These are phyloP conservation scores for Candida parachauliodes DNA, from an alignment of 805 yeast species.

Conservation along the genomic window DNA sequence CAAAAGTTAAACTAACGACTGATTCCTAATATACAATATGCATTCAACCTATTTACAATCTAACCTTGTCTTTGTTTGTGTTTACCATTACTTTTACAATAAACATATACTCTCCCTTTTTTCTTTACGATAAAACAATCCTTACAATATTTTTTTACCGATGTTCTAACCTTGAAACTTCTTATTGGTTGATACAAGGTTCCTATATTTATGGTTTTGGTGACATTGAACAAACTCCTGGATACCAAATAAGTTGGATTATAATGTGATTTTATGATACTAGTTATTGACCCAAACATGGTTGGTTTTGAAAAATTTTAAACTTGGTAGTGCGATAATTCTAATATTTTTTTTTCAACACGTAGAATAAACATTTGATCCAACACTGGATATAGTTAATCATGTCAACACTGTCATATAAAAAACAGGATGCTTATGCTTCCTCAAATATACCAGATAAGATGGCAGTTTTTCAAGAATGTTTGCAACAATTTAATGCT, in stretches of 20 bases:
- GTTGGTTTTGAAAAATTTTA: constrained; percentile 2
- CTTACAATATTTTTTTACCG: constrained; percentile 89
- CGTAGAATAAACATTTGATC: background rate
- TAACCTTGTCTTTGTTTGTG: constrained; percentile 92
- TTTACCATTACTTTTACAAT: constrained; percentile 88
- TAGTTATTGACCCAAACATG: constrained; percentile 12
- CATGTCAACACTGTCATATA: constrained; percentile 83
- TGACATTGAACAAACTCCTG: constrained; percentile 10
- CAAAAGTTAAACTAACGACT: constrained; percentile 30
- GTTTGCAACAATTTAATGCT: constrained; percentile 88
- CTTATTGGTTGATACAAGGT: constrained; percentile 33
- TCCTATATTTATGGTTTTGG: constrained; percentile 13
- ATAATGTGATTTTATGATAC: constrained; percentile 16
- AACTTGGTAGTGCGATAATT: constrained; percentile 6
- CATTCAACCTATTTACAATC: no score
- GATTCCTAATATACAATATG: background rate
- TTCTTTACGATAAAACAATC: constrained; percentile 90
- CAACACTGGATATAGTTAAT: no score
- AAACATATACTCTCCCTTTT: constrained; percentile 90
- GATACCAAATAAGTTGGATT: constrained; percentile 1
- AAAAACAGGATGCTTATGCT: constrained; percentile 71
- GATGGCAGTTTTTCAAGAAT: constrained; percentile 96
- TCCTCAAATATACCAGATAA: constrained; percentile 72
- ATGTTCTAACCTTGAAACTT: constrained; percentile 86
- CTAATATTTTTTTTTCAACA: constrained; percentile 1